phyloP scores from a whole-genome alignment of 441 rosid genomes.

The Populus hybrid region DNA sequence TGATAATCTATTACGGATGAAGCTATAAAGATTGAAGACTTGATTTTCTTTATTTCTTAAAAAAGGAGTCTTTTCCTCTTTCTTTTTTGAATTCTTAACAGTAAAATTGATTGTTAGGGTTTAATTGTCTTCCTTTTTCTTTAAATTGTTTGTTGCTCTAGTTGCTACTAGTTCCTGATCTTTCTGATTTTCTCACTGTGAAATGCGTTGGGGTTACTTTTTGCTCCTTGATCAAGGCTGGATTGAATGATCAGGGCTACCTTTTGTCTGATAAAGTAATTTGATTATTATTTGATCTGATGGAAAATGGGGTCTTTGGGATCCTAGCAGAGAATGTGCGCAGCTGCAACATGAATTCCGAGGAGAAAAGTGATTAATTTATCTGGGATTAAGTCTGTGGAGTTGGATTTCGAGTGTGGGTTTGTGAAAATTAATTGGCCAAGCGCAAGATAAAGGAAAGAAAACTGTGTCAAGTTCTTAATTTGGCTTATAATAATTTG shows the following conservation, averaged over 20 bases:
- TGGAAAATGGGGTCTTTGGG: background rate
- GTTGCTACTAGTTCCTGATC: background rate
- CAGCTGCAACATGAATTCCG: background rate
- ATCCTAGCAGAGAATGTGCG: background rate
- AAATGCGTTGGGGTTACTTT: background rate
- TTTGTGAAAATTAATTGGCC: background rate
- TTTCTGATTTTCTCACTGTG: background rate
- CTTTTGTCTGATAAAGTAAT: background rate
- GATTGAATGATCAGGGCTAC: background rate
- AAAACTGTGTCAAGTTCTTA: background rate
- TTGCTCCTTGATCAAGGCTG: background rate
- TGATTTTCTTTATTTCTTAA: background rate
- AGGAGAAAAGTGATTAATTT: background rate
- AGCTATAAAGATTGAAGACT: background rate
- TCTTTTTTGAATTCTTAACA: no score
- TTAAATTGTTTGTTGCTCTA: background rate
- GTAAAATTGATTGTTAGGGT: background rate
- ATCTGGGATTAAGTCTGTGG: background rate
- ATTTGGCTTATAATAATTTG: background rate
- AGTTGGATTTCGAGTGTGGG: background rate
- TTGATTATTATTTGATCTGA: background rate
- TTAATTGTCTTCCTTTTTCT: background rate
- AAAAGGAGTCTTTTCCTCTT: background rate
- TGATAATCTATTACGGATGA: background rate
- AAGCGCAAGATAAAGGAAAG: background rate